phyloP scores from a whole-genome alignment of 2,329 filamentous ascomycete species.

The Hypoxylon sp. region DNA sequence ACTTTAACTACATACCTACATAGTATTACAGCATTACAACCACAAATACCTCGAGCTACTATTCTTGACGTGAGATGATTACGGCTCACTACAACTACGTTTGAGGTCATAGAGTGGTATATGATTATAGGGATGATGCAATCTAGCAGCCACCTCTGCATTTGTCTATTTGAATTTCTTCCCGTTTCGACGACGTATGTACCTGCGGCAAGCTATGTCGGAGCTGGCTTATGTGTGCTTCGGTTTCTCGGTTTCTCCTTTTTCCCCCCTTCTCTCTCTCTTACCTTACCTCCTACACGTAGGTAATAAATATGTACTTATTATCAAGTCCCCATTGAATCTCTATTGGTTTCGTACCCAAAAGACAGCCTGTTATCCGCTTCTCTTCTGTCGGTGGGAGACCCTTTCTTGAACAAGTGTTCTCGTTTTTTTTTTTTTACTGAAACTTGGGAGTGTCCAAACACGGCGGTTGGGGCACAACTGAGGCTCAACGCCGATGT shows the following conservation, averaged over 20 bases:
- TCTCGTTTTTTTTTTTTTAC: conserved; percentile 18
- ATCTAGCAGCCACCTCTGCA: conserved; percentile 22
- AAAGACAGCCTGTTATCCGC: conserved; percentile 8
- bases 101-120: conserved; percentile 37
- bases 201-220: conserved; percentile 29
- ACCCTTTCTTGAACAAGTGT: conserved; percentile 26
- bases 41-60: conserved; percentile 11
- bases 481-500: conserved; percentile 40
- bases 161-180: conserved; percentile 16
- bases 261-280: conserved; percentile 13
- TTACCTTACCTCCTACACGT: background rate
- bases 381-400: conserved; percentile 10
- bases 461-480: conserved; percentile 26
- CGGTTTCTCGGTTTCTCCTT: conserved; percentile 12
- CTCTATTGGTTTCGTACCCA: conserved; percentile 22
- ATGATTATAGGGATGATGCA: conserved; percentile 26
- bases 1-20: no score
- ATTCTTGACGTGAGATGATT: conserved; percentile 19
- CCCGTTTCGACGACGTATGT: conserved; percentile 18
- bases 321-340: conserved; percentile 12
- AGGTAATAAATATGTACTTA: conserved; percentile 15
- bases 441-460: conserved; percentile 18
- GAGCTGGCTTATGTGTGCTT: conserved; percentile 17
- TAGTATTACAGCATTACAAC: no score
- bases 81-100: conserved; percentile 17